phyloP scores from a whole-genome alignment of 2,329 filamentous ascomycete genomes.

The Exophiala sp. region DNA sequence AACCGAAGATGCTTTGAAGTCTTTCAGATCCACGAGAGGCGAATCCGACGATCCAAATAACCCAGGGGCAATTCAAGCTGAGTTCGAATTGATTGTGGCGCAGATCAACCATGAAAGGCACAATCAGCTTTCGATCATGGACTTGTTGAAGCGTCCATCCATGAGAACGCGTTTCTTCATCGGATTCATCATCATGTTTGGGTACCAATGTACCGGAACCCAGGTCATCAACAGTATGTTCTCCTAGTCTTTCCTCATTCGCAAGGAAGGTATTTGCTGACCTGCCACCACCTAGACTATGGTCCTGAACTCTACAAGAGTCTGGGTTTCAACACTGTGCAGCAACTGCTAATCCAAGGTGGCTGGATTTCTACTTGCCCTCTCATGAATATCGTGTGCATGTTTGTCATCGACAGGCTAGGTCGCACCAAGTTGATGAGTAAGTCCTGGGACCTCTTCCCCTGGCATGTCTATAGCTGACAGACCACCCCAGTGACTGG shows the following conservation, averaged over 20 bases:
- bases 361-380: slow-evolving; percentile 18
- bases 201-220: slow-evolving; percentile 2
- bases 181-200: slow-evolving; percentile 10
- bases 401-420: slow-evolving; percentile 37
- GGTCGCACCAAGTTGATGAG: slow-evolving; percentile 35
- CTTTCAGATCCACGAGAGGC: not conserved
- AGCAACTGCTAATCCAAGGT: slow-evolving; percentile 12
- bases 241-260: not conserved
- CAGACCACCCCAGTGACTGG: slow-evolving; percentile 33
- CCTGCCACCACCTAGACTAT: slow-evolving; percentile 6
- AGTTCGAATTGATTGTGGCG: slow-evolving; percentile 1
- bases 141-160: slow-evolving; percentile 7
- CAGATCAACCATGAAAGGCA: slow-evolving; percentile 4
- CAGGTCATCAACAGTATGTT: slow-evolving; percentile 8
- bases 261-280: not conserved
- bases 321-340: slow-evolving; percentile 16
- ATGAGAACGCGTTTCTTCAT: slow-evolving; percentile 9
- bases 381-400: slow-evolving; percentile 25
- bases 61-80: slow-evolving; percentile 12
- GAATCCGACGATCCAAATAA: not conserved
- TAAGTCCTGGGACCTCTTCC: not conserved
- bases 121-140: not conserved
- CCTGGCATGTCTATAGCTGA: not conserved
- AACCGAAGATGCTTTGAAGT: slow-evolving; percentile 15
- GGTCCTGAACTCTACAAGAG: slow-evolving; percentile 15